These are phyloP conservation scores for Apiospora malaysiana DNA, from an alignment of 2,329 filamentous ascomycete genomes.

Conservation along the genomic window DNA sequence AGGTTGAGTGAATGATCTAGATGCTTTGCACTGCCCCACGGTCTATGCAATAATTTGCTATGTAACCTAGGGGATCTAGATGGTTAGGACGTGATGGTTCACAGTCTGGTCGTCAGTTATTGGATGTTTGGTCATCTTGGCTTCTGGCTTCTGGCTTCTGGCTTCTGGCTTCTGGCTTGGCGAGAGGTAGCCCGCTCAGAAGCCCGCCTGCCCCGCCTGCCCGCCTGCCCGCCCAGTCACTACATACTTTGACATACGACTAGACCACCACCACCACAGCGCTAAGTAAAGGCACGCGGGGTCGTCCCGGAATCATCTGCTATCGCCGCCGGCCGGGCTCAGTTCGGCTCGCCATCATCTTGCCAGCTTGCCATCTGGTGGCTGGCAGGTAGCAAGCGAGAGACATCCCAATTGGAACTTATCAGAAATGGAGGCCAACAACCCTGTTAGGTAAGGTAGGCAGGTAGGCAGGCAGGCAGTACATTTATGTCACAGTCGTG, in stretches of 20 bases:
- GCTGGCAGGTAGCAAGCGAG: background rate
- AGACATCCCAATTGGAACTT: background rate
- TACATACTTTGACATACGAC: background rate
- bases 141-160: background rate
- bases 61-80: background rate
- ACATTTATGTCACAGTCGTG: background rate
- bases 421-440: background rate
- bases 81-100: background rate
- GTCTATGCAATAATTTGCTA: background rate
- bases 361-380: background rate
- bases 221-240: background rate
- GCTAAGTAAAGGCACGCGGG: background rate
- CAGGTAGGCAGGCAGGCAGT: background rate
- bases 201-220: background rate
- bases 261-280: background rate
- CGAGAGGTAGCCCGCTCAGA: slow-evolving; percentile 6
- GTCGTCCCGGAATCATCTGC: background rate
- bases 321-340: background rate
- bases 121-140: background rate
- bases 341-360: background rate
- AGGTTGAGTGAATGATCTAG: background rate
- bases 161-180: slow-evolving; percentile 13
- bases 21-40: slow-evolving; percentile 16
- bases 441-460: background rate
- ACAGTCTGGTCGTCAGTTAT: background rate